Evolutionary conservation across 257 asterid species (phyloP), one percentile per base, ranked within the genome.

Genomic region (Voacanga thouarsii): DNA sequence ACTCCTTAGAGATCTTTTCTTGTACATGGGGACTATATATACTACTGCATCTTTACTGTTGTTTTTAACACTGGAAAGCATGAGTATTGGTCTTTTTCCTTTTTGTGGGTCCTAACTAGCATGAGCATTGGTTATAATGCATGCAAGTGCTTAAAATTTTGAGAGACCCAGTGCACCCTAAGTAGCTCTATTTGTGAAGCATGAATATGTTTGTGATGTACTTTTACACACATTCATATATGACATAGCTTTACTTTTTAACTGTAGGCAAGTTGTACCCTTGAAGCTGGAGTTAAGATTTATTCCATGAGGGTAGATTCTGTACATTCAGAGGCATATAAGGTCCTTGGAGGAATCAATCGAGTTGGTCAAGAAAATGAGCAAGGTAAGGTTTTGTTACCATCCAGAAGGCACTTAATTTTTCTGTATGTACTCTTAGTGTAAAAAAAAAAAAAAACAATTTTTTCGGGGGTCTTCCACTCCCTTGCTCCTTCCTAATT

Each of bases 271-370:
- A 96, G 99, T 81, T 93, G 98, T 86, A 93, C 98, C 39, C 98
- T 96, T 76, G 98, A 96, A 85, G 99, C 98, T 83, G 99, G 99
- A 81, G 98, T 92, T 79, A 96, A 96, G 89, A 96, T 96, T 79
- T 96, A 96, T 80, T 89, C 99, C 71, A 83, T 90, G 95, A 92
- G 99, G 88, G 99, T 96, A 81, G 99, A 96, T 86, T 93, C 97
- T 1, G 94, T 90, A 60, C 97, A 93, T 83, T 93, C 97, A 49
- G 99, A 96, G 85, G 99, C 97, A 12, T 96, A 93, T 79, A 96
- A 96, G 89, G 97, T 96, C 80, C 97, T 96, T 78, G 97, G 96
- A 87, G 97, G 97, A 84, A 96, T 96, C 76, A 96, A 91, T 81
- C 92, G 98, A 76, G 99, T 90, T 85, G 97, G 99, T 72, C 91